A percentile compares a stretch with the other conserved stretches of the same genome.
phyloP scores from a whole-genome alignment of 345 rosid species.

The Nephelium lappaceum region DNA sequence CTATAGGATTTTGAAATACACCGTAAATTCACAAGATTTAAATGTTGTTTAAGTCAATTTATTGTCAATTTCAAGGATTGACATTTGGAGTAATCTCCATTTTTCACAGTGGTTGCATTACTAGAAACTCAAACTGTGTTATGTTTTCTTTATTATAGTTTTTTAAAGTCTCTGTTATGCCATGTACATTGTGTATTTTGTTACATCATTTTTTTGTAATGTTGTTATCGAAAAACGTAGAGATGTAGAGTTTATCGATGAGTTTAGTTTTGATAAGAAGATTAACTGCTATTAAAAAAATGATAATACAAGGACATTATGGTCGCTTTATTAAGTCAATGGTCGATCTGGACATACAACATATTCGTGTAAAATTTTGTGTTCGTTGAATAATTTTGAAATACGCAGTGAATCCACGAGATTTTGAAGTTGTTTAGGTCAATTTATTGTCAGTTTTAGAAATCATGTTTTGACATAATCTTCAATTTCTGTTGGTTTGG shows the following conservation, averaged over 20 bases:
- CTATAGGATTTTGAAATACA: not conserved
- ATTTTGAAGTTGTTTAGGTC: not conserved
- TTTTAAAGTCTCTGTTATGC: not conserved
- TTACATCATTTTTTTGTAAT: not conserved
- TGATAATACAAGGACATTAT: not conserved
- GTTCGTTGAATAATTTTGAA: not conserved
- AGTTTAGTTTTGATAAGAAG: not conserved
- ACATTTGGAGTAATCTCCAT: too few species aligned
- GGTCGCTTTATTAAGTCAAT: not conserved
- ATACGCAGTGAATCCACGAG: not conserved
- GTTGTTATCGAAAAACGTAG: not conserved
- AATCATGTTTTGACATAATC: not conserved
- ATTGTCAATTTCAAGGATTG: not conserved
- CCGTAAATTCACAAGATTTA: not conserved
- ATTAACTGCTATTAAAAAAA: not conserved
- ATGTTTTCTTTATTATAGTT: not conserved
- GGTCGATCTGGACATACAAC: not conserved
- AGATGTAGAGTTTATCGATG: not conserved
- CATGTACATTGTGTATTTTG: not conserved
- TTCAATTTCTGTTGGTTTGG: not conserved
- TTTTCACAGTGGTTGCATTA: not conserved
- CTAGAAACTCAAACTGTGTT: not conserved
- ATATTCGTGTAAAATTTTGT: not conserved
- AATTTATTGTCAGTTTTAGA: not conserved
- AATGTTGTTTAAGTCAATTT: not conserved